Base-by-base conservation (phyloP, 2,329 filamentous ascomycete species). In the Colletotrichum navitas region DNA sequence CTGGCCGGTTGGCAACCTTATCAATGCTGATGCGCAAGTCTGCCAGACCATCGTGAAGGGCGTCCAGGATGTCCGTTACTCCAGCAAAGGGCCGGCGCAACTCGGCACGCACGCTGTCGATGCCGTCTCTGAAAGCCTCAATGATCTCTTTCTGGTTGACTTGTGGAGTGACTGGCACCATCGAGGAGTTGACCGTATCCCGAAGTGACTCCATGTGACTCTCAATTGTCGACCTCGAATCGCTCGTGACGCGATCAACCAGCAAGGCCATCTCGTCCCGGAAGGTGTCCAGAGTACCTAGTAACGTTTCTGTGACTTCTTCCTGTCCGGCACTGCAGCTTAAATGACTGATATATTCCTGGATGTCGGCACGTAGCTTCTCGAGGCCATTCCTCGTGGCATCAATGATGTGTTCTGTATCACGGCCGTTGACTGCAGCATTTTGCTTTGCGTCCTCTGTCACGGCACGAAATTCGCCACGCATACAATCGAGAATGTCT, bases 331-430 rank as follows among this genome's bases (percentile, higher is more conserved):
- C 86, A 71, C 92, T 92, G 21, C 58, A 26, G 26, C 90, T 86
- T 10, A 91, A 89, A 58, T 90, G 90, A 76, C 95, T 91, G 69
- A 96, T 90, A 75, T 97, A 97, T 54, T 85, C 85, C 76, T 97
- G 94, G 66, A 98, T 93, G 70, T 97, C 93, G 16, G 85, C 83
- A 14, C 94, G 91, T 8, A 98, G 88, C 75, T 89, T 91, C 75
- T 97, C 94, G 18, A 97, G 87, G 0, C 94, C 94, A 78, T 97
- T 94, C 75, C 94, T 95, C 54, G 97, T 91, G 0, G 94, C 93
- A 79, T 96, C 93, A 5, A 98, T 85, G 16, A 97, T 91, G 79
- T 97, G 94, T 79, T 97, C 94, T 0, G 94, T 95, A 78, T 96
- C 94, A 69, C 91, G 88, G 51, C 92, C 93, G 75, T 91, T 93